Percentiles rank a stretch among this genome's conserved stretches.
Conservation (phyloP, 352 stramenopile genomes). For the Globisporangium alternatum region DNA sequence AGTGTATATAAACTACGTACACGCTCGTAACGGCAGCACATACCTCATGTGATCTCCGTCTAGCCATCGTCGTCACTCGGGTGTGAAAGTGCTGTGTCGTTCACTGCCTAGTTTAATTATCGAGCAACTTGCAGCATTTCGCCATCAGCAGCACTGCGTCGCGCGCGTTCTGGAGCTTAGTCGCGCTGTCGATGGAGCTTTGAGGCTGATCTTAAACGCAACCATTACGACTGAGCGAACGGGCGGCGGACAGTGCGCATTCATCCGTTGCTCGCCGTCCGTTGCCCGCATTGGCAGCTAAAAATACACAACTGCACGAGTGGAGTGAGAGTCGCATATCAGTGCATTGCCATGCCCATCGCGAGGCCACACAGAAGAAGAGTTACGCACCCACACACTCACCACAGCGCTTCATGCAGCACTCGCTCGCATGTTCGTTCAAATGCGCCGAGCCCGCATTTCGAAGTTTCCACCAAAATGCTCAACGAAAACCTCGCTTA, state of each 20-base stretch:
- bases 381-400: too few relatives aligned
- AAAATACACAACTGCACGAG: neutral
- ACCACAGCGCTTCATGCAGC: too few relatives aligned
- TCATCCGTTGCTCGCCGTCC: neutral
- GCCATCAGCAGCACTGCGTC: neutral
- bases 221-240: neutral
- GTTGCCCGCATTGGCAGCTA: conserved; percentile 1
- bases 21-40: neutral
- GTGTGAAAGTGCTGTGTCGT: neutral
- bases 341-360: neutral
- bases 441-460: neutral
- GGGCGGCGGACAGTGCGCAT: neutral
- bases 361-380: neutral
- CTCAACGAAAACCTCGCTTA: neutral
- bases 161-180: neutral
- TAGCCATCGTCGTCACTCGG: neutral
- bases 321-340: neutral
- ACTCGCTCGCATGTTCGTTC: neutral
- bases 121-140: neutral
- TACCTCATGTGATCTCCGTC: conserved; percentile 8
- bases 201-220: neutral
- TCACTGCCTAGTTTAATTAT: neutral
- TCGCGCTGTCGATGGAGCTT: neutral
- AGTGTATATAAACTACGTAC: neutral
- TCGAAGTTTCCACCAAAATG: neutral